Base-by-base conservation (phyloP, 2,329 filamentous ascomycete species). In the Penicillium sp. region DNA sequence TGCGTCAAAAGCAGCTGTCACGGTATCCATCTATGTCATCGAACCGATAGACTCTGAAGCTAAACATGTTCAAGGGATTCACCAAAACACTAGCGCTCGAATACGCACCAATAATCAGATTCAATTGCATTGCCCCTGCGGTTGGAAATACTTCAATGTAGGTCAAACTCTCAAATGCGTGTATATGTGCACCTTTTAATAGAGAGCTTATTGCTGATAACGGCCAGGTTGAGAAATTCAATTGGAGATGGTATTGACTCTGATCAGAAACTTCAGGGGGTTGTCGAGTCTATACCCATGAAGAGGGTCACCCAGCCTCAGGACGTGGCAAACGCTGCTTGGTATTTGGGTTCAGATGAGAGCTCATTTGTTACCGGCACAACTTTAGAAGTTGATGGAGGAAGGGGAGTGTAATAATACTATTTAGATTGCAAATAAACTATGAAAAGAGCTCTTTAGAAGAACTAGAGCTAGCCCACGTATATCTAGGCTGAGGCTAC, bases 41-140 rank as follows among this genome's bases (percentile, higher is more conserved):
- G 9, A 49, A 1, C 2, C 6, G 22, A 26, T 30, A 26, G 10
- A n/a, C 22, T 28, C 7, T 17, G 4, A 22, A 35, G 8, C 12
- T 33, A 40, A 13, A 38, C 53, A 35, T 26, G 28, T 47, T 24
- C 8, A 24, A 63, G 63, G 49, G 56, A 4, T 56, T 56, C 3
- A 62, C 63, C 17, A 65, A 61, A 49, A 65, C 63, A 26, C 57
- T 65, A 53, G 63, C 63, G 1, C 38, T 65, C 2, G 63, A 65
- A 47, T 65, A 65, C 37, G 64, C 64, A 3, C 64, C 64, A 12
- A 56, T 28, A 1, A 58, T 64, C 33, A 54, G 64, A 13, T 64
- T 66, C 54, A 66, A 66, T 26, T 66, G 61, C 26, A 66, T 66
- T 45, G 53, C 61, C 4, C 64, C 64, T 22, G 58, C 64, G 13